Base-by-base conservation (phyloP, 2,329 filamentous ascomycete genomes). In the Anthostomella pinea region DNA sequence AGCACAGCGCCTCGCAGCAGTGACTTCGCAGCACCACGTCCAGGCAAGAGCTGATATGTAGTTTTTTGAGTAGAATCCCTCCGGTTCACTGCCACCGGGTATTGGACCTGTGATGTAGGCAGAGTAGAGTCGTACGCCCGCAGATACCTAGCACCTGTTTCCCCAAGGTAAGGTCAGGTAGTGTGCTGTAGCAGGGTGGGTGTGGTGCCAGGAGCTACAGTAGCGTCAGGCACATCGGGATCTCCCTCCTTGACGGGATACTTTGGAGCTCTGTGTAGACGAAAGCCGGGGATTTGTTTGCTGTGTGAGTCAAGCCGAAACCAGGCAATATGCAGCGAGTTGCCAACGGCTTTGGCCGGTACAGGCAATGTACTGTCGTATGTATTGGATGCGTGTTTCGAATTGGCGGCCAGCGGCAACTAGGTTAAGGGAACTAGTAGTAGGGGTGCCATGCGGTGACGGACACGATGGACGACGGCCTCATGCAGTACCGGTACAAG, bases 401-500 rank as follows among this genome's bases (percentile, higher is more conserved):
- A n/a, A n/a, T n/a, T n/a, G n/a, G n/a, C n/a, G 30, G 33, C 35
- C 36, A 37, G 38, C 39, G 38, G 36, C 37, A 30, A 43, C 40
- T 49, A 46, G 18, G 35, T n/a, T n/a, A n/a, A n/a, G n/a, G 36
- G 21, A 40, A 25, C 9, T 40, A 42, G 30, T n/a, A n/a, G n/a
- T n/a, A n/a, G n/a, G 35, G 35, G 22, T 38, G 27, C 27, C 37
- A 46, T 46, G 33, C 40, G 45, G 35, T 30, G 33, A 35, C 30
- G 30, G 30, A 31, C 38, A 39, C 35, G 39, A n/a, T n/a, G 48
- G 46, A 49, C 42, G 43, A 51, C 48, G 49, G 48, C 43, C 48
- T 44, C 49, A 49, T 48, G 45, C 48, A 49, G 48, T 45, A 18
- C n/a, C n/a, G n/a, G n/a, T n/a, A n/a, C n/a, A n/a, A n/a, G n/a